Evolutionary conservation across 2,329 filamentous ascomycete species (phyloP).

Genomic region (Fusarium brachygibbosum): DNA sequence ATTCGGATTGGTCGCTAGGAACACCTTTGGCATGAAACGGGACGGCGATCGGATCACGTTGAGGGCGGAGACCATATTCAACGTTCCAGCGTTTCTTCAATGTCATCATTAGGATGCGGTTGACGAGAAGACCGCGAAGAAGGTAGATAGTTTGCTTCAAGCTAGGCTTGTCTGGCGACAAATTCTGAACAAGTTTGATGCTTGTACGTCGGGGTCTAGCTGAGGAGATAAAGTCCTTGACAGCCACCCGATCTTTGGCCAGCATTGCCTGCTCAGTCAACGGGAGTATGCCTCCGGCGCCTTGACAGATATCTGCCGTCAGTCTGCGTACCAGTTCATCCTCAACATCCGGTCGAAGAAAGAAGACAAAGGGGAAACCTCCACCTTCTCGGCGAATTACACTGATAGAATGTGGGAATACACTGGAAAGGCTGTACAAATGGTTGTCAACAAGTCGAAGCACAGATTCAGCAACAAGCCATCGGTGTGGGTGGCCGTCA

Average conservation of each 20-base stretch:
- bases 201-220: constrained; percentile 19
- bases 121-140: constrained; percentile 72
- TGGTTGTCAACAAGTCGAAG: constrained; percentile 60
- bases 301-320: constrained; percentile 42
- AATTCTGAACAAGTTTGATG: constrained; percentile 26
- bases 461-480: constrained; percentile 61
- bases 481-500: constrained; percentile 68
- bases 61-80: constrained; percentile 70
- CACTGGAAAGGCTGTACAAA: constrained; percentile 52
- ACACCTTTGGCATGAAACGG: constrained; percentile 59
- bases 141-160: constrained; percentile 60
- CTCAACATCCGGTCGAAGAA: constrained; percentile 65
- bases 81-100: constrained; percentile 77
- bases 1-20: constrained; percentile 74
- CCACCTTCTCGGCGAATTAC: constrained; percentile 53
- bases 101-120: constrained; percentile 70
- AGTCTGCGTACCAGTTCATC: constrained; percentile 55
- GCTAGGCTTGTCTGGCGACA: constrained; percentile 44
- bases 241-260: constrained; percentile 42
- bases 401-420: constrained; percentile 52
- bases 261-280: constrained; percentile 37
- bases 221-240: constrained; percentile 45
- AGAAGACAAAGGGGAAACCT: constrained; percentile 64
- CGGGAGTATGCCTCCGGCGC: constrained; percentile 42
- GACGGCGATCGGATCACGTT: constrained; percentile 73